A percentile compares a stretch with the other conserved stretches of the same genome.
Conservation (phyloP, 225 moss, liverwort and hornwort genomes). For the Neckera pumila region DNA sequence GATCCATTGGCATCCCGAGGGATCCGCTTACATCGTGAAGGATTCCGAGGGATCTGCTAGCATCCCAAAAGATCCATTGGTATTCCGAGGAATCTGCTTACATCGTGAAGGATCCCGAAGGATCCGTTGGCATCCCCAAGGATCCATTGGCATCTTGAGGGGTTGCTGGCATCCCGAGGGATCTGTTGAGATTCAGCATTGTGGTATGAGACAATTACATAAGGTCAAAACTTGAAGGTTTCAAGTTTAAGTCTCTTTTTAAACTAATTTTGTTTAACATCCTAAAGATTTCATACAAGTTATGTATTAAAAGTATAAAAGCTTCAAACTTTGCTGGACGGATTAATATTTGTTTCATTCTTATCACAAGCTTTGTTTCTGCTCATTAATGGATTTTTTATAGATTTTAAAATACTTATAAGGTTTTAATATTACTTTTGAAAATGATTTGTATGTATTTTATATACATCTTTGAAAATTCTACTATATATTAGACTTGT, state of each 20-base stretch:
- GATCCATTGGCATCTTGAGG: rapidly evolving
- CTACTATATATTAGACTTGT: neutral
- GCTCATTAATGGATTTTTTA: neutral
- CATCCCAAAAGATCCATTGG: rapidly evolving
- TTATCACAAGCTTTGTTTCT: neutral
- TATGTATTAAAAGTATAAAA: neutral
- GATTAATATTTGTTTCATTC: neutral
- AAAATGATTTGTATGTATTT: neutral
- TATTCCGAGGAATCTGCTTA: too few relatives aligned
- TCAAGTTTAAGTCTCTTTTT: neutral
- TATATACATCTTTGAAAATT: neutral
- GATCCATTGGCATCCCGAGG: rapidly evolving
- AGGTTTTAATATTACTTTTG: neutral
- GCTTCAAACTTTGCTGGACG: neutral
- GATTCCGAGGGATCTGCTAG: rapidly evolving
- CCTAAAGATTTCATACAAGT: neutral
- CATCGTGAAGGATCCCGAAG: rapidly evolving
- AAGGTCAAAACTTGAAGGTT: rapidly evolving
- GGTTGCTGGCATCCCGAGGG: rapidly evolving
- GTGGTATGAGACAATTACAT: rapidly evolving
- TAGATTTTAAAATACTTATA: neutral
- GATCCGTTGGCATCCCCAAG: rapidly evolving
- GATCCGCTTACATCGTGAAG: too few relatives aligned
- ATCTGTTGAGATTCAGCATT: neutral
- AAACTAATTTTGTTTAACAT: neutral